Evolutionary conservation across 2,329 filamentous ascomycete genomes (phyloP).

Genomic region (Lasiodiplodia theobromae): DNA sequence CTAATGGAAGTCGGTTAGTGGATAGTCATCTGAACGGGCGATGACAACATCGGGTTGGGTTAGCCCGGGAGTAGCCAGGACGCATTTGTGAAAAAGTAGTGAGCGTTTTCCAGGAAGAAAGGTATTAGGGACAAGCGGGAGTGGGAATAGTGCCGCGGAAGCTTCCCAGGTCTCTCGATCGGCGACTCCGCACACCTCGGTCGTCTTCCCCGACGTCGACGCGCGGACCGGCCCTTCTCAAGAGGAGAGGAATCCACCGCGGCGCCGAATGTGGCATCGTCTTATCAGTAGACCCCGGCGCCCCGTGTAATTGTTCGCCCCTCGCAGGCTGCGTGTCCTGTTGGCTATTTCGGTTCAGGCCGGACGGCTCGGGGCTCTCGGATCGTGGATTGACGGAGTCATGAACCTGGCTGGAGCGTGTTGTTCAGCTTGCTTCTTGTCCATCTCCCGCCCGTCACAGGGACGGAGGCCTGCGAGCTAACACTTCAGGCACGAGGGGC

Average conservation of each 20-base stretch:
- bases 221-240: conserved; percentile 20
- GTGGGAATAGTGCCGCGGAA: neutral
- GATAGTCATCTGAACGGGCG: neutral
- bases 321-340: neutral
- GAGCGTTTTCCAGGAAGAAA: no score
- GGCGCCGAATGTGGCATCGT: conserved; percentile 6
- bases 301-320: neutral
- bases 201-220: conserved; percentile 8
- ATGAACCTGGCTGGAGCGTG: neutral
- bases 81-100: no score
- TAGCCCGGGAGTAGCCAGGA: neutral
- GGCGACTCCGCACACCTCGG: conserved; percentile 1
- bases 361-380: conserved; percentile 3
- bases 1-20: neutral
- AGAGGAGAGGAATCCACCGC: neutral
- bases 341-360: neutral
- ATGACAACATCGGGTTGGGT: neutral
- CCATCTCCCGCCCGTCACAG: neutral
- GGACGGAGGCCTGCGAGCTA: neutral
- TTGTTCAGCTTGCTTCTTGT: conserved; percentile 2
- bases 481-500: neutral
- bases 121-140: neutral
- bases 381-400: neutral
- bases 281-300: conserved; percentile 8
- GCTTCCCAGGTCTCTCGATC: neutral